phyloP scores from a whole-genome alignment of 2,329 filamentous ascomycete genomes.

The Nothophaeocryptopus gaeumannii region DNA sequence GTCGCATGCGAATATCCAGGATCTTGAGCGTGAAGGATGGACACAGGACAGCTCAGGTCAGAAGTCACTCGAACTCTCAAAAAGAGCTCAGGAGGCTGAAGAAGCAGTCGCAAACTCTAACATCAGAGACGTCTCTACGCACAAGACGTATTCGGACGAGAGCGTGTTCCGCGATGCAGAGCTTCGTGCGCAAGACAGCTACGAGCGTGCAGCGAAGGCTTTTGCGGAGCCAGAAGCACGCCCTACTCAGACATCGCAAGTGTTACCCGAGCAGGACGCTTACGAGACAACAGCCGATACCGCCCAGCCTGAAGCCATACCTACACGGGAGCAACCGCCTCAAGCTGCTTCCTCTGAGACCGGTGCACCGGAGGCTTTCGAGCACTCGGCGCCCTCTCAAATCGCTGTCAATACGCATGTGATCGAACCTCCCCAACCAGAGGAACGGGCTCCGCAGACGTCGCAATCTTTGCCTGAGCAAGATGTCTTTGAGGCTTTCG shows the following conservation, averaged over 20 bases:
- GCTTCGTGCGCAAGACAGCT: slow-evolving; percentile 2
- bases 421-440: no score
- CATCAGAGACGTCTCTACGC: no score
- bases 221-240: background rate
- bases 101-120: no score
- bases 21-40: background rate
- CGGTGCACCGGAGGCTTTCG: background rate
- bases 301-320: background rate
- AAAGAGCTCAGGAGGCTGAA: background rate
- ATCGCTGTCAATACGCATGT: no score
- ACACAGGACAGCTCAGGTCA: background rate
- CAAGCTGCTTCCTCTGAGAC: background rate
- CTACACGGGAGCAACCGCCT: background rate
- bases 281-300: background rate
- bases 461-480: no score
- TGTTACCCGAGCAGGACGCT: background rate
- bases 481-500: no score
- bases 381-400: background rate
- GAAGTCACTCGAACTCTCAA: background rate
- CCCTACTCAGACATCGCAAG: background rate
- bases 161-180: background rate
- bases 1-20: background rate
- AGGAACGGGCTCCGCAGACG: no score
- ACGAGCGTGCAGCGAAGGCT: slow-evolving; percentile 2
- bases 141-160: no score